Evolutionary conservation across 768 basidiomycete genomes (phyloP).

Genomic region (Trametes maxima): DNA sequence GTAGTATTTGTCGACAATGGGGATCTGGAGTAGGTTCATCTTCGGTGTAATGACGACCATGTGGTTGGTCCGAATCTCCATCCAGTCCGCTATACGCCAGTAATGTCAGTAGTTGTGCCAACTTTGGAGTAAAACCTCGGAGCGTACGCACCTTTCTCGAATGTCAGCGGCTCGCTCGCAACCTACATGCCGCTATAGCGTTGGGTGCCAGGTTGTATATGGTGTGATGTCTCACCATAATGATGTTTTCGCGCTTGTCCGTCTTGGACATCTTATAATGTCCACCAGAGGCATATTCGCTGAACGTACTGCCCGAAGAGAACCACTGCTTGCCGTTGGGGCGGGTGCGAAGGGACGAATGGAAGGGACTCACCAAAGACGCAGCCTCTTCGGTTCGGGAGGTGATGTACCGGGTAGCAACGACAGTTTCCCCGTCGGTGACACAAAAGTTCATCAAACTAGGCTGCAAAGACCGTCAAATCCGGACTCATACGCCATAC

Average conservation of each 20-base stretch:
- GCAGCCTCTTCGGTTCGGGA: constrained; percentile 92
- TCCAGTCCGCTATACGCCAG: constrained; percentile 80
- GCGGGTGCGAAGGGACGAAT: no score
- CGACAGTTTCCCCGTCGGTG: constrained; percentile 91
- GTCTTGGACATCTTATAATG: constrained; percentile 95
- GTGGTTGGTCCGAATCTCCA: constrained; percentile 97
- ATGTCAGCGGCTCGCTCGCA: constrained; percentile 93
- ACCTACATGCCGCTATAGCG: constrained; percentile 46
- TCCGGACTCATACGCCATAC: neutral
- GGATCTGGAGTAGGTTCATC: constrained; percentile 94
- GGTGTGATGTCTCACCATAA: constrained; percentile 60
- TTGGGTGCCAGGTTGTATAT: neutral
- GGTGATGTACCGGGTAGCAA: constrained; percentile 94
- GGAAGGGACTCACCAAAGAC: constrained; percentile 61
- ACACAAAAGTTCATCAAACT: constrained; percentile 95
- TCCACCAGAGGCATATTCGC: constrained; percentile 84
- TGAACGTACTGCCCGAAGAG: constrained; percentile 93
- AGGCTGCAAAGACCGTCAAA: constrained; percentile 49
- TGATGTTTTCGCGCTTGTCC: constrained; percentile 95
- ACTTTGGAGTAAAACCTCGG: neutral
- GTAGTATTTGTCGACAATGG: constrained; percentile 91
- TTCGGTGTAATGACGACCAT: constrained; percentile 95
- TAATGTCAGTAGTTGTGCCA: neutral
- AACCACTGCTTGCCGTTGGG: constrained; percentile 65
- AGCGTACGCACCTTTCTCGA: constrained; percentile 73